Evolutionary conservation across 345 rosid genomes (phyloP), one percentile per base, ranked within the genome.

Genomic region (Turnera subulata): DNA sequence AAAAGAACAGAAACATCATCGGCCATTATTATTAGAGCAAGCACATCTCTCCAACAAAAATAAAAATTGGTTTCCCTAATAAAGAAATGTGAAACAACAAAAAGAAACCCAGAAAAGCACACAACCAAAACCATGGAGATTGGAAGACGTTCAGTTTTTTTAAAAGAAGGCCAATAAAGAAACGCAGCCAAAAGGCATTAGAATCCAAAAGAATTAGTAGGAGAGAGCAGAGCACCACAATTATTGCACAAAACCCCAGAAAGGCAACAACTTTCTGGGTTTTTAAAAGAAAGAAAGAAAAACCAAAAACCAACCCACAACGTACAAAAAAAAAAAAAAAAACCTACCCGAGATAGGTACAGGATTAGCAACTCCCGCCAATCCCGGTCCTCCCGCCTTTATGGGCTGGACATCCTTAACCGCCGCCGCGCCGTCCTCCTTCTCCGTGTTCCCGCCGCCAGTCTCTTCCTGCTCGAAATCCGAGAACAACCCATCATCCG

Each of bases 401-500:
- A 43, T 35, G 15, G 62, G 51, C 13, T 49, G 52, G 0, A 54
- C 45, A 11, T 58, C 60, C 62, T 60, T 53, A 25, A 64, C 59
- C 6, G 48, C 20, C 8, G 53, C 53, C n/a, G 66, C n/a, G 0
- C n/a, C 45, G 15, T 11, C 68, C 47, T 62, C 76, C 69, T 75
- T 77, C 13, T 60, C 79, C 5, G 76, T 74, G 58, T n/a, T n/a
- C n/a, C 84, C 80, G 17, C 63, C 74, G 15, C 20, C 81, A 11
- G 53, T 66, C 9, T 85, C 88, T 47, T 86, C 91, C 71, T 74
- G 81, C 59, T 85, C 92, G 15, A 80, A 78, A 58, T 83, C 91
- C 1, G 96, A 79, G 64, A 89, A 82, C 73, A 87, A 54, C 1
- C 84, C 84, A 26, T 86, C 98, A 51, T 82, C 87, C 2, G 76